Percentiles rank a stretch among this genome's conserved stretches.
phyloP scores from a whole-genome alignment of 495 filamentous ascomycete genomes.

The Talaromyces ruber region DNA sequence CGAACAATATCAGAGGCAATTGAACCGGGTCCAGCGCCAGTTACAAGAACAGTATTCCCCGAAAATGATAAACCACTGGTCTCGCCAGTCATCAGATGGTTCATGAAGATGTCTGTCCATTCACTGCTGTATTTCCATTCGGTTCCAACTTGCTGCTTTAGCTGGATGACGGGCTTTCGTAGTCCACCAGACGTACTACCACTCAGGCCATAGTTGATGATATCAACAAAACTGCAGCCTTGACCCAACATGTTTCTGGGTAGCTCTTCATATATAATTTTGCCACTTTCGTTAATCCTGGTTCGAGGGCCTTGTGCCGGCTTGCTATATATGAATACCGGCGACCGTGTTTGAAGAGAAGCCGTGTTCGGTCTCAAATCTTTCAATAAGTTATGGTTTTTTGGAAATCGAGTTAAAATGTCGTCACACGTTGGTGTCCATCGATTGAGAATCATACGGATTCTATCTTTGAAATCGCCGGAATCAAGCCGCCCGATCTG shows the following conservation, averaged over 20 bases:
- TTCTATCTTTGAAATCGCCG: neutral
- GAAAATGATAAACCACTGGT: conserved; percentile 79
- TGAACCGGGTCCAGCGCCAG: conserved; percentile 92
- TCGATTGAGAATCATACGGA: conserved; percentile 13
- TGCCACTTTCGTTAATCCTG: conserved; percentile 6
- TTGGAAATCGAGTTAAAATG: conserved; percentile 5
- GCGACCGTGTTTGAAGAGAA: conserved; percentile 4
- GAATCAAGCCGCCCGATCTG: neutral
- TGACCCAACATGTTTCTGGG: conserved; percentile 5
- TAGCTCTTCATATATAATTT: conserved; percentile 9
- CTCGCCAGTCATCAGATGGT: conserved; percentile 81
- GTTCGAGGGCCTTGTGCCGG: conserved; percentile 11
- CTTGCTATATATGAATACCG: conserved; percentile 10
- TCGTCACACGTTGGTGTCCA: conserved; percentile 14
- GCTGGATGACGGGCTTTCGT: conserved; percentile 92
- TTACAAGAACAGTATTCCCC: conserved; percentile 95
- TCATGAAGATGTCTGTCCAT: conserved; percentile 81
- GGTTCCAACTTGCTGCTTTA: conserved; percentile 87
- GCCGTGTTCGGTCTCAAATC: conserved; percentile 6
- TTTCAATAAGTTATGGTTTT: neutral
- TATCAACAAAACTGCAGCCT: conserved; percentile 40
- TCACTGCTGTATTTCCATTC: conserved; percentile 99
- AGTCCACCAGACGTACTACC: conserved; percentile 48
- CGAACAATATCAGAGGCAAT: conserved; percentile 96
- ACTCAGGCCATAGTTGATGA: conserved; percentile 19